Base-by-base conservation (phyloP, 1,284 basidiomycete genomes). In the Vanrija sp. region DNA sequence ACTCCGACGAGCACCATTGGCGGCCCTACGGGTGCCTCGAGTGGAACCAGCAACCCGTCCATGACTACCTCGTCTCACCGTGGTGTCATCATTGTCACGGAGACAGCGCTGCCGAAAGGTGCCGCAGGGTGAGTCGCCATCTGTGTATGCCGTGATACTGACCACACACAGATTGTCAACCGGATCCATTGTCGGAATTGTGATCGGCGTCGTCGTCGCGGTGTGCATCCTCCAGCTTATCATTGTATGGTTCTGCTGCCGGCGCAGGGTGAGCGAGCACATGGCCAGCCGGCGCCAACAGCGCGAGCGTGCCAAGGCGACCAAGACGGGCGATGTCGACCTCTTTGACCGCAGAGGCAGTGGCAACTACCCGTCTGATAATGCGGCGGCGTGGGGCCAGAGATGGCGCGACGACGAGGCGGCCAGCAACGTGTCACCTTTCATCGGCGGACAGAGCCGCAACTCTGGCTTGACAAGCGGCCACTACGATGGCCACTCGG, bases 211-310 rank as follows among this genome's bases (percentile, higher is more conserved):
- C 1, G 54, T 73, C 15, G 52, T 66, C n/a, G 61, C 51, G 5
- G 62, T 72, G 8, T 29, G 69, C 14, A 58, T 67, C 21, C 40
- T 69, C 2, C 71, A 71, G 60, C 61, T 49, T 6, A 43, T 62
- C 3, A 45, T 73, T 14, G 38, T 74, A 34, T 75, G 65, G 65
- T 70, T 71, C 62, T 72, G 71, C 62, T 73, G 71, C 49, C 61
- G 70, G 15, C 55, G 67, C 21, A 67, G 71, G 46, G 49, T 73
- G 28, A 38, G 38, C 8, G 58, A 65, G 1, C 57, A 68, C 9
- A 49, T 68, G 16, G 67, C 65, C 12, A 65, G 69, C 50, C 65
- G 68, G 25, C 43, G 55, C 26, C 55, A 66, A 47, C 64, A 67
- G 65, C 53, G 58, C 12, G 64, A 60, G 2, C 44, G 54, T 29